These are phyloP conservation scores for Sanghuangporus weigelae DNA, from an alignment of 1,284 basidiomycete species.

Conservation along the genomic window DNA sequence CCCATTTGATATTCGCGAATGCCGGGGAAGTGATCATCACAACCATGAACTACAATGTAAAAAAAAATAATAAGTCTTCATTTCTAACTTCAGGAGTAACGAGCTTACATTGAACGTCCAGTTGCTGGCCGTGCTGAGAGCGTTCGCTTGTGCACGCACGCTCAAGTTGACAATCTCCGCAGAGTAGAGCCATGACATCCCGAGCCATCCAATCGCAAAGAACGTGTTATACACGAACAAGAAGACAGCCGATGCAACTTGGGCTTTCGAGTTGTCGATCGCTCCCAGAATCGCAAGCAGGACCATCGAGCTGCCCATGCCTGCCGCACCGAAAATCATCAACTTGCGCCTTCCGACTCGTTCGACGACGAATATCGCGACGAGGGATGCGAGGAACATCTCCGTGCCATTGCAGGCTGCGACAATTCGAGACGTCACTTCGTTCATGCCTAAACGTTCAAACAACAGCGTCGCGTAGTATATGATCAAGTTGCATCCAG, in stretches of 20 bases:
- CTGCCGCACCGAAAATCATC: conserved; percentile 64
- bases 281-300: conserved; percentile 53
- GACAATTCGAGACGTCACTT: conserved; percentile 57
- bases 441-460: conserved; percentile 53
- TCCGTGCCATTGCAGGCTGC: conserved; percentile 69
- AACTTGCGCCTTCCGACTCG: conserved; percentile 58
- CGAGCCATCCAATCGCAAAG: conserved; percentile 70
- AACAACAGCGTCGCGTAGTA: conserved; percentile 42
- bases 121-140: conserved; percentile 62
- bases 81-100: not conserved
- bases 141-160: conserved; percentile 64
- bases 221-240: conserved; percentile 68
- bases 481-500: conserved; percentile 58
- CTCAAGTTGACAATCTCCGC: conserved; percentile 61
- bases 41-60: conserved; percentile 38
- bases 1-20: conserved; percentile 57
- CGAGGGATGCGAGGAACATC: conserved; percentile 58
- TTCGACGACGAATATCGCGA: conserved; percentile 56
- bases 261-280: conserved; percentile 40
- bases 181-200: conserved; percentile 68
- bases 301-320: conserved; percentile 58
- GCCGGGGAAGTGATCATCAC: conserved; percentile 66
- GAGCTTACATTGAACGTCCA: conserved; percentile 49
- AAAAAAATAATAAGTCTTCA: not conserved
- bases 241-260: conserved; percentile 52